Conservation (phyloP, 179 eudicot species). For the Vitellaria paradoxa region DNA sequence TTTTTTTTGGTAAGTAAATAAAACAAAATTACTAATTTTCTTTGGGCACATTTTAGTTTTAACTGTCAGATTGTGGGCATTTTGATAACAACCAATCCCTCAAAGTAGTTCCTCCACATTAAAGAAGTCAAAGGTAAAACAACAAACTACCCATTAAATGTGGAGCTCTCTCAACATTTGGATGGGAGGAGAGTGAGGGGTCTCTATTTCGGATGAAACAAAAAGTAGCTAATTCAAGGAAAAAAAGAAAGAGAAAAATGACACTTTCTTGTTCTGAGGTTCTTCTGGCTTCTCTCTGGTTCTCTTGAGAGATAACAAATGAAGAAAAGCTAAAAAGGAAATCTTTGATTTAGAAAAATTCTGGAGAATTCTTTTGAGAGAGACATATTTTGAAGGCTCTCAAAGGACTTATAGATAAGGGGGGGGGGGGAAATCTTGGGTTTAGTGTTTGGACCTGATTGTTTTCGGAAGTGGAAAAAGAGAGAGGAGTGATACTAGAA, state of each 20-base stretch:
- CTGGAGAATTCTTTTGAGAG: neutral
- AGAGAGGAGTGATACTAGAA: no score
- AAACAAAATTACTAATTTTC: no score
- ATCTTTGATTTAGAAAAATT: neutral
- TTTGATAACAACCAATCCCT: no score
- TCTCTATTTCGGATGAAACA: no score
- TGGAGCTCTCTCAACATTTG: neutral
- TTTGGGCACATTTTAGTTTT: no score
- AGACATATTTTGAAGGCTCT: neutral
- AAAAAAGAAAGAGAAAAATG: no score
- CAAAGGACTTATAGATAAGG: neutral
- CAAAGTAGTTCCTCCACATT: no score
- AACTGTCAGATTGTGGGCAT: no score
- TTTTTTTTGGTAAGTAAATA: no score
- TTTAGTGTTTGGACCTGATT: neutral
- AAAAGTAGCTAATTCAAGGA: no score
- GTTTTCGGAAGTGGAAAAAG: no score
- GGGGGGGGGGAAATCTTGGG: neutral
- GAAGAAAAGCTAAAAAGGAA: neutral
- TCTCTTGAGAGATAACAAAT: neutral
- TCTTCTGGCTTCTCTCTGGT: neutral
- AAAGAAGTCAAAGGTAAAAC: neutral
- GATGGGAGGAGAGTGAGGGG: neutral
- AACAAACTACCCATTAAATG: neutral
- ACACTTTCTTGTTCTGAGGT: no score